A percentile compares a stretch with the other conserved stretches of the same genome.
These are phyloP conservation scores for Juglanconis juglandina DNA, from an alignment of 2,329 filamentous ascomycete species.

Conservation along the genomic window DNA sequence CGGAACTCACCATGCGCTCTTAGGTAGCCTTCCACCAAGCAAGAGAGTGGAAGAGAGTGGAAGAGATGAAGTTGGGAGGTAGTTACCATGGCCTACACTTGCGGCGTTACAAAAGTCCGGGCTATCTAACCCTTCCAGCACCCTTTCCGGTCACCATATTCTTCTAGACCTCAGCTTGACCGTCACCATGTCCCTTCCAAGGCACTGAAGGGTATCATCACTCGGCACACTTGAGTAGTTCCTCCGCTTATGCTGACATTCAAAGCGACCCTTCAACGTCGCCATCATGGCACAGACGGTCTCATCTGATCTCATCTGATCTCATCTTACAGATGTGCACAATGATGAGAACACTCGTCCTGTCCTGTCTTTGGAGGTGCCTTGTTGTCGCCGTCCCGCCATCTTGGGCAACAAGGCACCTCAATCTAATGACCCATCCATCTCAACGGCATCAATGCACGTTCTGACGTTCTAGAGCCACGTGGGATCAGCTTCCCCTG, in stretches of 20 bases:
- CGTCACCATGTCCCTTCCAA: no score
- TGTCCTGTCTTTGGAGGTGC: not conserved
- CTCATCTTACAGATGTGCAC: not conserved
- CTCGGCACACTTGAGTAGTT: not conserved
- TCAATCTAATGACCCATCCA: not conserved
- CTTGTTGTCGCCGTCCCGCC: not conserved
- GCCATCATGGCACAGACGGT: not conserved
- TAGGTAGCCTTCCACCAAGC: not conserved
- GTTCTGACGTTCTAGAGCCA: not conserved
- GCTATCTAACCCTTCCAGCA: no score
- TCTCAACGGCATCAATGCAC: conserved; percentile 4
- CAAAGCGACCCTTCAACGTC: not conserved
- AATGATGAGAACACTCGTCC: not conserved
- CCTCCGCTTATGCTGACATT: not conserved
- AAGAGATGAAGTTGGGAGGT: no score
- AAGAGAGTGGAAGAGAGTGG: no score
- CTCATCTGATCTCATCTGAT: conserved; percentile 17
- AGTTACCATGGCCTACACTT: no score
- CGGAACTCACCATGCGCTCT: not conserved
- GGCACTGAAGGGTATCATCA: not conserved
- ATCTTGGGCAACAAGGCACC: no score
- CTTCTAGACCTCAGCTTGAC: no score
- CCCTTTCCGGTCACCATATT: no score
- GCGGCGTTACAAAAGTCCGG: no score
- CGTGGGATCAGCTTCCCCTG: not conserved